phyloP scores from a whole-genome alignment of 192 early-diverging fungal species.

The Nowakowskiella sp. region DNA sequence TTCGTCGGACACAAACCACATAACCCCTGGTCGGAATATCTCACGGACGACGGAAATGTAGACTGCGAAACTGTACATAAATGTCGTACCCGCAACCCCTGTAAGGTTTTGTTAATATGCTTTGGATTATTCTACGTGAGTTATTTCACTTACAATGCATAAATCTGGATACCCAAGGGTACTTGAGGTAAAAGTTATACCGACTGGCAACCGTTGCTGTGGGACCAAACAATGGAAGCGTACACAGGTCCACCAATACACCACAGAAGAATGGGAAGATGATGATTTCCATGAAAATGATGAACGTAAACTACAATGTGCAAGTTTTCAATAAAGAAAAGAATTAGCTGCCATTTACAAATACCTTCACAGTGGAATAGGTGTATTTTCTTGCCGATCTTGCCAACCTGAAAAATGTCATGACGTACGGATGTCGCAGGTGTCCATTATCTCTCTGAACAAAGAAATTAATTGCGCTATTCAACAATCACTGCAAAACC shows the following conservation, averaged over 20 bases:
- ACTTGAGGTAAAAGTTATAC: slow-evolving; percentile 44
- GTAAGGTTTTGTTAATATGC: background rate
- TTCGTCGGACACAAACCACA: slow-evolving; percentile 98
- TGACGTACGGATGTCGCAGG: too few relatives aligned
- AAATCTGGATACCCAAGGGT: slow-evolving; percentile 60
- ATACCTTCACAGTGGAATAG: too few relatives aligned
- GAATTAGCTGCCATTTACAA: too few relatives aligned
- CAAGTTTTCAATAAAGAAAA: too few relatives aligned
- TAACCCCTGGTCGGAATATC: slow-evolving; percentile 81
- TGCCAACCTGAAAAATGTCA: too few relatives aligned
- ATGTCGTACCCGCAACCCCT: slow-evolving; percentile 82
- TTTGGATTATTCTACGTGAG: background rate
- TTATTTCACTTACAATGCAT: slow-evolving; percentile 54
- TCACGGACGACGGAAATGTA: slow-evolving; percentile 75
- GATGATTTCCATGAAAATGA: slow-evolving; percentile 80
- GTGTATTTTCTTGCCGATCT: too few relatives aligned
- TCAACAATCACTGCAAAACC: too few relatives aligned
- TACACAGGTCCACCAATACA: slow-evolving; percentile 71
- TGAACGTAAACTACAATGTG: slow-evolving; percentile 62
- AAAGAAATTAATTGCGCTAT: too few relatives aligned
- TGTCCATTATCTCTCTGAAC: too few relatives aligned
- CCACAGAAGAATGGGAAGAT: slow-evolving; percentile 86
- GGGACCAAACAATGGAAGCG: slow-evolving; percentile 64
- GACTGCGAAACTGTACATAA: slow-evolving; percentile 90
- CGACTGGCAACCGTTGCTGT: slow-evolving; percentile 50